phyloP scores from a whole-genome alignment of 2,329 filamentous ascomycete genomes.

The Tympanopsis confertula region DNA sequence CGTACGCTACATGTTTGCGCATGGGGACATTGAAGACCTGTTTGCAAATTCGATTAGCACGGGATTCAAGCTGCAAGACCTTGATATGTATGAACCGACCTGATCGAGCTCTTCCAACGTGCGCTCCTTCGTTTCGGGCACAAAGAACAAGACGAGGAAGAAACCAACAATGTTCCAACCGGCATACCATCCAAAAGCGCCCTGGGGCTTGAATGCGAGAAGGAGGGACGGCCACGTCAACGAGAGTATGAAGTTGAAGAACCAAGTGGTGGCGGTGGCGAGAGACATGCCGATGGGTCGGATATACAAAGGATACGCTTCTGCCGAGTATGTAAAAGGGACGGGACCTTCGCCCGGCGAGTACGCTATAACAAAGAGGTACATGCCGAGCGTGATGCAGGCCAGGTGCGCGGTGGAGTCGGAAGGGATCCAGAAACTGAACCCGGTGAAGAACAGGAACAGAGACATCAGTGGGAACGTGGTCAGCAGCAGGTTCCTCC shows the following conservation, averaged over 20 bases:
- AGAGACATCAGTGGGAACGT: conserved; percentile 46
- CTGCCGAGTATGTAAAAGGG: conserved; percentile 47
- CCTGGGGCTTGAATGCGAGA: conserved; percentile 12
- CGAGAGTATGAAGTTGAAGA: conserved; percentile 24
- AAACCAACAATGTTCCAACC: conserved; percentile 8
- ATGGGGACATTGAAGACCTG: not conserved
- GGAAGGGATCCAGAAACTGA: conserved; percentile 31
- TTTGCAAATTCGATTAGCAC: no score
- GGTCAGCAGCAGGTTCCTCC: conserved; percentile 40
- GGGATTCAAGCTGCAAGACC: no score
- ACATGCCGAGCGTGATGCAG: conserved; percentile 23
- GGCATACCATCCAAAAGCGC: conserved; percentile 26
- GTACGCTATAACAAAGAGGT: conserved; percentile 26
- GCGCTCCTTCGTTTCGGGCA: conserved; percentile 17
- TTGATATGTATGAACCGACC: no score
- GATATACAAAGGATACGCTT: conserved; percentile 44
- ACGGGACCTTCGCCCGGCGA: conserved; percentile 43
- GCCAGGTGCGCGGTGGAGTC: conserved; percentile 12
- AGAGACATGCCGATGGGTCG: conserved; percentile 42
- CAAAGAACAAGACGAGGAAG: conserved; percentile 13
- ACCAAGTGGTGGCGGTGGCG: conserved; percentile 26
- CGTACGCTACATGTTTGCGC: no score
- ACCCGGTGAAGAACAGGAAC: conserved; percentile 39
- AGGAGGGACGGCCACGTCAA: conserved; percentile 18
- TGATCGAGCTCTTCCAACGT: not conserved